Base-by-base conservation (phyloP, 768 basidiomycete genomes). In the Rhodotorula toruloides region DNA sequence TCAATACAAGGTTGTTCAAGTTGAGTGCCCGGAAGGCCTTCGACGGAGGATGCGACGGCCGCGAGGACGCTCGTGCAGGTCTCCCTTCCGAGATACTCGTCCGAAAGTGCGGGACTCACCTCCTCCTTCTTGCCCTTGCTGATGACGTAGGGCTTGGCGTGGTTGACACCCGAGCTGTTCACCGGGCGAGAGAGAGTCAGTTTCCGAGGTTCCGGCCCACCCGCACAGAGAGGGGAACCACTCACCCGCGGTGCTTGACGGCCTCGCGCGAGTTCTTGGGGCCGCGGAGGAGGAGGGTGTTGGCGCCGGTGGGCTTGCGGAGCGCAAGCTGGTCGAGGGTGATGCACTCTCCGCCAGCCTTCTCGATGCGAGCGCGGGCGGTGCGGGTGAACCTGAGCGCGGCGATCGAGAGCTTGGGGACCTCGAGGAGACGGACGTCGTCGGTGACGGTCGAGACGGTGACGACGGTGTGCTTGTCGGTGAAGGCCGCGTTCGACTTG, bases 271-370 rank as follows among this genome's bases (percentile, higher is more conserved):
- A 83, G 79, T 86, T 96, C 85, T 87, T 87, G 81, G 89, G 87
- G 73, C 94, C 96, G 70, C 94, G 84, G 74, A 99, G 82, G 75
- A 98, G 81, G 69, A 99, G 83, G 62, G 96, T 98, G 85, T 94
- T 94, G 67, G 89, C 82, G 67, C 96, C 96, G 47, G 90, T 94
- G 31, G 96, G 96, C 62, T 92, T 86, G 72, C 96, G 86, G 74
- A 92, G 80, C 56, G 96, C 96, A 68, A 99, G 89, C 80, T 97
- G 63, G 79, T 99, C 96, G 75, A 99, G 84, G 69, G 96, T 99
- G 74, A 99, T 77, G 62, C 83, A 84, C 81, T 99, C 94, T 75
- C 96, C 96, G 71, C 94, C 96, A 57, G 91, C 90, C 77, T 89
- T 89, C 77, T 92, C 79, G 79, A 99, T 97, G 74, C 96, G 87